Conservation (phyloP, 2,329 filamentous ascomycete species). For the Fusarium coicis region DNA sequence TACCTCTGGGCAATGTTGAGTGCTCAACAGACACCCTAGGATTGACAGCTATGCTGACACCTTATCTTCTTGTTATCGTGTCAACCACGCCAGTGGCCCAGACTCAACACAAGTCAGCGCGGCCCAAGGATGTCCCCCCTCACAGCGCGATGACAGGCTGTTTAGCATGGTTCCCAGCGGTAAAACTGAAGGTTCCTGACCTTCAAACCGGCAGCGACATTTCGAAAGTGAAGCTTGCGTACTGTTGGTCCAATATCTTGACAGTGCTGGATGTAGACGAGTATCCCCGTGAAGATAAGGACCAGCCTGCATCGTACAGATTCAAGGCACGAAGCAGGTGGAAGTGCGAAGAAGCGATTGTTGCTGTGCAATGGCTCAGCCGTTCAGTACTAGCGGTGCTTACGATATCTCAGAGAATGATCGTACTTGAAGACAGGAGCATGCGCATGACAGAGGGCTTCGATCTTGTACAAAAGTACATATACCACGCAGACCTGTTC, state of each 20-base stretch:
- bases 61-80: constrained; percentile 94
- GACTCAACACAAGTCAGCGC: constrained; percentile 92
- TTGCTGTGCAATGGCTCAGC: constrained; percentile 96
- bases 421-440: constrained; percentile 89
- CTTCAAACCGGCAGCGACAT: constrained; percentile 72
- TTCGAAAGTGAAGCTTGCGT: constrained; percentile 88
- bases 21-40: constrained; percentile 88
- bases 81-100: constrained; percentile 96
- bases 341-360: constrained; percentile 94
- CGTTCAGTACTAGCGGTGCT: constrained; percentile 90
- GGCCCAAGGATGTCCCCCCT: constrained; percentile 89
- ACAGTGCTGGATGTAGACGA: constrained; percentile 92
- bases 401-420: constrained; percentile 91
- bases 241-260: constrained; percentile 98
- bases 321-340: constrained; percentile 89
- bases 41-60: constrained; percentile 93
- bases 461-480: constrained; percentile 89
- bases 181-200: constrained; percentile 85
- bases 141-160: constrained; percentile 95
- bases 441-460: constrained; percentile 96
- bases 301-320: constrained; percentile 80
- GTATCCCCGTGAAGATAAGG: constrained; percentile 72
- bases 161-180: constrained; percentile 95
- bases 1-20: constrained; percentile 95
- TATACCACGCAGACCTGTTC: constrained; percentile 91